Evolutionary conservation across 1,284 basidiomycete genomes (phyloP), one percentile per base, ranked within the genome.

Genomic region (Trichosporon inkin): DNA sequence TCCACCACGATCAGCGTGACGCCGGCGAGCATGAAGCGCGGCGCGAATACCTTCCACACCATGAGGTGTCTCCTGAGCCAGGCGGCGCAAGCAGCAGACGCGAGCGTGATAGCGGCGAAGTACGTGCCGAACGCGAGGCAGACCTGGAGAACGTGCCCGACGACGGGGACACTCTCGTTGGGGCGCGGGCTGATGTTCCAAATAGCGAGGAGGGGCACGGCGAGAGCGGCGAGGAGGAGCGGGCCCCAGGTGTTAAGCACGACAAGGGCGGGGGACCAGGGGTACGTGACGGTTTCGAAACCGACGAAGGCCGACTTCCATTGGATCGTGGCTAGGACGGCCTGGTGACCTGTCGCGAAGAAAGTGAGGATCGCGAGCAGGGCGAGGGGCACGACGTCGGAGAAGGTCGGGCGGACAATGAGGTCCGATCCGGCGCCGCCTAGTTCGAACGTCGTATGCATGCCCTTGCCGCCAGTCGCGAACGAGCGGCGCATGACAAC

Each of bases 41-140:
- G 96, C 32, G 93, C 93, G 74, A 98, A 99, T 6, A 97, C 88
- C 79, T 98, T 98, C 92, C 95, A 99, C 37, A 98, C 92, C 94
- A 99, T 98, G 67, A 99, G 77, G 77, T 99, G 96, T 40, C 95
- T 77, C 59, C 92, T 78, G 57, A 98, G 81, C 71, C 86, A 84
- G 3, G 88, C 88, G 0, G 92, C 87, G 61, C 86, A 88, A 6
- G 85, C 75, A 4, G 90, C 86, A 10, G 85, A 85, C 3, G 88
- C 85, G 6, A 95, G 73, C 0, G 90, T 77, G 32, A 96, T 73
- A 3, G 81, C 70, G 3, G 83, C 77, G 71, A 88, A 88, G 73
- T 94, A 94, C 2, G 86, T 77, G 79, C 86, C 82, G 62, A 89
- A 80, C 0, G 84, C 86, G 0, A 93, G 72, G 0, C 80, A 80